These are phyloP conservation scores for Luvunga scandens DNA, from an alignment of 345 rosid species.

Conservation along the genomic window DNA sequence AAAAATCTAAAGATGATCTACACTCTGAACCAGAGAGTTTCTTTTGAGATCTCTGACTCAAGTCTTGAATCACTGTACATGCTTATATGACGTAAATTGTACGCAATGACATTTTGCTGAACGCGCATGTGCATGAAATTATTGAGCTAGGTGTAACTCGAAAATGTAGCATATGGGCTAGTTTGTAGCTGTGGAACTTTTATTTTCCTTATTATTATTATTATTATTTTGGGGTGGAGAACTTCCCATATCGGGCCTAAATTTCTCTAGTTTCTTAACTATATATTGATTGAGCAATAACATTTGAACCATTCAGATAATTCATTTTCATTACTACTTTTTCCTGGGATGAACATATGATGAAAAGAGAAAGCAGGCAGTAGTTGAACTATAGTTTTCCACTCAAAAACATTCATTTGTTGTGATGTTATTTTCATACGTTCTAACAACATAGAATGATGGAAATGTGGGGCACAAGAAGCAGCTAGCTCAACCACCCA, in stretches of 20 bases:
- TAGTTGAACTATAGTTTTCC: neutral
- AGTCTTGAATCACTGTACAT: no score
- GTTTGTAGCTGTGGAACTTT: neutral
- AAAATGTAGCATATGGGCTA: neutral
- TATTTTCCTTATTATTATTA: no score
- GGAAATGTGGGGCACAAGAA: neutral
- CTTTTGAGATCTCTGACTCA: neutral
- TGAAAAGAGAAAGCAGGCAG: neutral
- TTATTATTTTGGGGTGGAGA: no score
- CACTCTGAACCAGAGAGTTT: conserved; percentile 10
- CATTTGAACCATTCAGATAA: neutral
- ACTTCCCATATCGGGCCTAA: neutral
- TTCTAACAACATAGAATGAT: neutral
- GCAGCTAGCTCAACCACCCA: neutral
- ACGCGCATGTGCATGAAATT: neutral
- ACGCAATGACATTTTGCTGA: neutral
- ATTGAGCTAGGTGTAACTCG: neutral
- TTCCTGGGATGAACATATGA: neutral
- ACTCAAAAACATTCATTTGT: neutral
- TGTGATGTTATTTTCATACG: conserved; percentile 8
- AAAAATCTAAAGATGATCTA: conserved; percentile 7
- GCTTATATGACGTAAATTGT: neutral
- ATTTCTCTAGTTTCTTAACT: no score
- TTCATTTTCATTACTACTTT: neutral
- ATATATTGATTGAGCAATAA: neutral